Conservation (phyloP, 2,329 filamentous ascomycete species). For the Escovopsis weberi region DNA sequence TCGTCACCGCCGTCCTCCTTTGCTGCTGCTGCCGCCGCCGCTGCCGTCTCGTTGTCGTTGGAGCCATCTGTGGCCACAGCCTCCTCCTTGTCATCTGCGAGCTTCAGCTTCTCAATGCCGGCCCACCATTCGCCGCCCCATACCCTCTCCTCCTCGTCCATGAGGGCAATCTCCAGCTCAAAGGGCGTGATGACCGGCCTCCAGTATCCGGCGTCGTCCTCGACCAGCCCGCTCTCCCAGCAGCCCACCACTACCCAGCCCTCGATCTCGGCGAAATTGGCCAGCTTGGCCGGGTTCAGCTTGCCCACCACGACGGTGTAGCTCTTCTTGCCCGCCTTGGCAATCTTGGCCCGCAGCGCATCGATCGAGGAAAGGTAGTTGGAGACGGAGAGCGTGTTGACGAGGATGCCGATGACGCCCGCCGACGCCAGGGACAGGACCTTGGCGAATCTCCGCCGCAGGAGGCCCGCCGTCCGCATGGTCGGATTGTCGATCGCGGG, state of each 20-base stretch:
- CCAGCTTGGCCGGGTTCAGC: slow-evolving; percentile 86
- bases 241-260: slow-evolving; percentile 97
- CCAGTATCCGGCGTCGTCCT: slow-evolving; percentile 71
- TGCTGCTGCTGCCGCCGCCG: slow-evolving; percentile 6
- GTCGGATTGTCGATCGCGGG: slow-evolving; percentile 32
- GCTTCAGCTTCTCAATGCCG: slow-evolving; percentile 60
- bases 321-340: slow-evolving; percentile 74
- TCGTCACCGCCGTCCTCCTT: slow-evolving; percentile 9
- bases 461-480: slow-evolving; percentile 34
- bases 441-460: slow-evolving; percentile 79
- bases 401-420: slow-evolving; percentile 80
- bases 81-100: slow-evolving; percentile 11
- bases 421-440: slow-evolving; percentile 67
- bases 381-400: slow-evolving; percentile 85
- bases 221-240: slow-evolving; percentile 90
- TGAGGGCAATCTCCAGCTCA: slow-evolving; percentile 67
- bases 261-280: slow-evolving; percentile 89
- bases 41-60: slow-evolving; percentile 10
- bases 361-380: slow-evolving; percentile 78
- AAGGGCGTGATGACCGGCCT: slow-evolving; percentile 88
- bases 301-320: slow-evolving; percentile 97
- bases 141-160: slow-evolving; percentile 57
- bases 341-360: slow-evolving; percentile 57
- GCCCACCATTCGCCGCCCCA: slow-evolving; percentile 87
- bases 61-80: slow-evolving; percentile 1